Evolutionary conservation across 306 rosid species (phyloP), one percentile per base, ranked within the genome.

Genomic region (Vicia villosa): DNA sequence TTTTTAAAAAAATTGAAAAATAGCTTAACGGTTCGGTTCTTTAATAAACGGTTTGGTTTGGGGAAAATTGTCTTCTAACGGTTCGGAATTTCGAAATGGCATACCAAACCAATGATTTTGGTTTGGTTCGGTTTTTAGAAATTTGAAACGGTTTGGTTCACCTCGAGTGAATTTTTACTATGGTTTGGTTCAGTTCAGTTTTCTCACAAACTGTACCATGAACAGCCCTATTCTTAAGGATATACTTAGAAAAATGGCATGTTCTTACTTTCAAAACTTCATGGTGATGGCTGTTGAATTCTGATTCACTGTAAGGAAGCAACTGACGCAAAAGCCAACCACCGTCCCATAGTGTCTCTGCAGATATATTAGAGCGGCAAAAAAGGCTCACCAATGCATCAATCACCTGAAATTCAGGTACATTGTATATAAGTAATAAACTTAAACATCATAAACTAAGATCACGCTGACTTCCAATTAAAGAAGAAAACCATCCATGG

Each of bases 301-400:
- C 97, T 62, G 89, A 86, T 75, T 87, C 94, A 10, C 92, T 85
- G 75, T 88, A 85, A 63, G 98, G 97, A 76, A 90, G 85, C 85
- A 93, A 75, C 91, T 90, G 98, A 50, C 96, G 89, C 85, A 93
- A 81, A 81, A 94, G 98, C 98, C 98, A 94, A 72, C 97, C 98
- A 21, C 97, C 98, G 56, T 90, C 91, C 98, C 98, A 94, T 76
- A 90, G 74, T 65, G 89, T 81, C 77, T 88, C 96, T 17, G 98
- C 89, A 68, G 98, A 88, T 78, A 94, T 73, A 75, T 83, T 90
- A 64, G 95, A 82, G 71, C 97, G 95, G 77, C 92, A 83, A 66
- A 87, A 88, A 49, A 94, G 91, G 83, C 78, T 84, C 67, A 90
- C 97, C 82, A 94, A 83, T 47, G 94, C 88, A 82, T 94, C 95